Evolutionary conservation across 257 asterid species (phyloP).

Genomic region (Apocynum venetum): DNA sequence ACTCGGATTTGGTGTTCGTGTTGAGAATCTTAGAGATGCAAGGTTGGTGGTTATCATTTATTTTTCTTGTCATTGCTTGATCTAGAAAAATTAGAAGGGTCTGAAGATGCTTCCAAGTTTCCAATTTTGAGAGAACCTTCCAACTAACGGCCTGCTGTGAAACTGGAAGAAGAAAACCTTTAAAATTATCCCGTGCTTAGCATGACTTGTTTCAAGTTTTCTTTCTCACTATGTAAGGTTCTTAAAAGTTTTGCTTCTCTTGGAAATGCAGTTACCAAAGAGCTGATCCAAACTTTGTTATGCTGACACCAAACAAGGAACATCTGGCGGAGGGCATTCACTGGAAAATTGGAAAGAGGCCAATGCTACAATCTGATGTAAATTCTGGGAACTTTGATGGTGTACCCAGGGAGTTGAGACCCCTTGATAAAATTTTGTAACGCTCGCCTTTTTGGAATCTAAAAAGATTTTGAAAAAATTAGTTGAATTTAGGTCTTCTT

Average conservation of each 20-base stretch:
- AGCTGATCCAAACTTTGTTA: conserved; percentile 89
- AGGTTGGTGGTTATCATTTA: conserved; percentile 38
- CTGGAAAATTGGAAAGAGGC: conserved; percentile 72
- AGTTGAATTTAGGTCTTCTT: neutral
- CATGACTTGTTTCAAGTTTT: conserved; percentile 1
- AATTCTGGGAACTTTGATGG: conserved; percentile 75
- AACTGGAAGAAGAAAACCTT: neutral
- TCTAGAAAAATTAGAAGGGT: conserved; percentile 4
- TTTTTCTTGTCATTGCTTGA: conserved; percentile 1
- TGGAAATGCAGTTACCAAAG: conserved; percentile 60
- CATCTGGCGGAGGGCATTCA: conserved; percentile 90
- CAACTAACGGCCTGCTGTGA: neutral
- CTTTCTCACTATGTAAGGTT: neutral
- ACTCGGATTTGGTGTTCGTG: conserved; percentile 65
- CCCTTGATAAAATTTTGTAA: conserved; percentile 62
- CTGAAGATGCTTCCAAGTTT: neutral
- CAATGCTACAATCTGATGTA: conserved; percentile 67
- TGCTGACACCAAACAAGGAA: conserved; percentile 92
- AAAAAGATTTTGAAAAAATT: neutral
- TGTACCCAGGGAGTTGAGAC: conserved; percentile 75
- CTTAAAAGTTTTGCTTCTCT: neutral
- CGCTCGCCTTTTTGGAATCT: neutral
- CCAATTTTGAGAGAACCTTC: neutral
- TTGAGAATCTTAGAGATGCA: conserved; percentile 81
- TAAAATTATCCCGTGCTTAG: neutral